A percentile compares a stretch with the other conserved stretches of the same genome.
Evolutionary conservation across 768 basidiomycete species (phyloP).

Genomic region (Rhizopogon vulgaris): DNA sequence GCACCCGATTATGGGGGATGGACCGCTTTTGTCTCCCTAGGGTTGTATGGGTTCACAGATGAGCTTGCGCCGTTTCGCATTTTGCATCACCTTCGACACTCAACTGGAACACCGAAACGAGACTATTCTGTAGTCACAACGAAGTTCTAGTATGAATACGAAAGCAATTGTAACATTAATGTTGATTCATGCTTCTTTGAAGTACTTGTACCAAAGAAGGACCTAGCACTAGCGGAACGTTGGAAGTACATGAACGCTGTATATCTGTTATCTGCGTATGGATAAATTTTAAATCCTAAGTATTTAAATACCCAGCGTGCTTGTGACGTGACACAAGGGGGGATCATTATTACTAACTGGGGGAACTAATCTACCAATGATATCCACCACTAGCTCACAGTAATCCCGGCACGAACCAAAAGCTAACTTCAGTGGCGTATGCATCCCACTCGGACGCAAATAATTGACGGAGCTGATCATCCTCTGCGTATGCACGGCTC

Average conservation of each 20-base stretch:
- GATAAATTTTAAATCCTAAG: background rate
- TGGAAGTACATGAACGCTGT: background rate
- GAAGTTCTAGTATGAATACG: no score
- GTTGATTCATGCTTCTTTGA: background rate
- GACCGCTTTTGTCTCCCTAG: no score
- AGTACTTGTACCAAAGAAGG: no score
- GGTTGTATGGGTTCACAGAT: no score
- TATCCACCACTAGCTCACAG: slow-evolving; percentile 16
- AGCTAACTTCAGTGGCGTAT: slow-evolving; percentile 38
- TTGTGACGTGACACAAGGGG: background rate
- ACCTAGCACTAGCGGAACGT: no score
- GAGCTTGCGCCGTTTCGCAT: no score
- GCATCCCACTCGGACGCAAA: slow-evolving; percentile 44
- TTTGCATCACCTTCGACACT: no score
- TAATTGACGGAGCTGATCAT: slow-evolving; percentile 39
- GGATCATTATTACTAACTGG: no score
- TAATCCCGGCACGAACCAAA: slow-evolving; percentile 47
- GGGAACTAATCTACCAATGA: background rate
- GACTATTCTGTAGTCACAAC: no score
- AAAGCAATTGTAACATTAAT: no score
- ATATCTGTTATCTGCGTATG: background rate
- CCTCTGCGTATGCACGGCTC: slow-evolving; percentile 47
- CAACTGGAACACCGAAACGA: no score
- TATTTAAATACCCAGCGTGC: background rate
- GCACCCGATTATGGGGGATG: no score